Base-by-base conservation (phyloP, 176 grass and related monocot species). In the Cenchrus americanus region DNA sequence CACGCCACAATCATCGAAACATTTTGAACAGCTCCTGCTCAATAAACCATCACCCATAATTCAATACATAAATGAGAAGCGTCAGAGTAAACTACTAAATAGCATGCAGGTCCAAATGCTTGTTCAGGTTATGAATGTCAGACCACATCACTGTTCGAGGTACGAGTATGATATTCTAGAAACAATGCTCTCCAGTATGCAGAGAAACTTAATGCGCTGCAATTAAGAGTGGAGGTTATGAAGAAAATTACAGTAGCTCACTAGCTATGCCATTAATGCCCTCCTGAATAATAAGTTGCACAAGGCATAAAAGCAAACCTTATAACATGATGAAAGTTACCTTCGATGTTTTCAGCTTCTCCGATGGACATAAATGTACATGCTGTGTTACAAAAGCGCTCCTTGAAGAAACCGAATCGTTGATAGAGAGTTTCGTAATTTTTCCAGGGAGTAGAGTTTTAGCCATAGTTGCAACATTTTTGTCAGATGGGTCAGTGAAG, bases 371-470 rank as follows among this genome's bases (percentile, higher is more conserved):
- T 5, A 87, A 85, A 66, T 92, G 81, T 15, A 91, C 84, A 73
- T 88, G n/a, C 76, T 94, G 92, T 9, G 66, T 57, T 68, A 94
- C 26, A n/a, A 93, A 93, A 64, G 82, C 92, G 84, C 90, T 93
- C 84, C 51, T 65, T 73, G 84, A 88, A 66, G 71, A 50, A 75
- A 93, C 44, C n/a, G 81, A 86, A 66, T 88, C 91, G 65, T 77
- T 86, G 8, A 81, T 64, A 61, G 41, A 86, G 27, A 96, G 80
- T 77, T 85, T 99, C 14, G 71, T 90, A 79, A 96, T 86, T 80
- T 82, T 88, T 72, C 87, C 87, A 58, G 6, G 30, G 5, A 99
- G 40, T 68, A 96, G 43, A 70, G 85, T 87, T 80, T 82, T 73
- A 37, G 78, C 83, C 21, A 86, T 66, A 8, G 21, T 82, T 32